Conservation (phyloP, 2,329 filamentous ascomycete genomes). For the Septoria petroselini region DNA sequence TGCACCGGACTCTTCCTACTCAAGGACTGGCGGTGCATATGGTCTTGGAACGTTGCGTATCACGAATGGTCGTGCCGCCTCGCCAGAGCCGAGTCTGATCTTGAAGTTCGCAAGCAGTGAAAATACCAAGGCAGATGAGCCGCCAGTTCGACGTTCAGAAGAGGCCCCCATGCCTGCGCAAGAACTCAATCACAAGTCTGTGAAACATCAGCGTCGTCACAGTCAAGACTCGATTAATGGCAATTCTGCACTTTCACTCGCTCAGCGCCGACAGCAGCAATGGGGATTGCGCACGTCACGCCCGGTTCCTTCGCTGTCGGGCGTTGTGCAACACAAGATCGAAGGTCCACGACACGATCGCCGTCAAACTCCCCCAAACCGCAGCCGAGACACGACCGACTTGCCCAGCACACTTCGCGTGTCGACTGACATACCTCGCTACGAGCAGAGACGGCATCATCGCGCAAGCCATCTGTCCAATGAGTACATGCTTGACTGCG, state of each 20-base stretch:
- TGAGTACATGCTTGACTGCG: constrained; percentile 29
- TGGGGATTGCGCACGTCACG: constrained; percentile 15
- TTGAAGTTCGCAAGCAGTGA: constrained; percentile 13
- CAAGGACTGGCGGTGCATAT: constrained; percentile 35
- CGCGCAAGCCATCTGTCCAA: constrained; percentile 28
- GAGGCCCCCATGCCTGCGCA: background rate
- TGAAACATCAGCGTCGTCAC: constrained; percentile 5
- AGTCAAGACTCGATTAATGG: constrained; percentile 4
- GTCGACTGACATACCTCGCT: constrained; percentile 19
- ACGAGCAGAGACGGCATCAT: constrained; percentile 27
- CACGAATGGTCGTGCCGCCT: constrained; percentile 46
- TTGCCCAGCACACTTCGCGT: background rate
- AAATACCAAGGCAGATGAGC: constrained; percentile 1
- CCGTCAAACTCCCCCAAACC: background rate
- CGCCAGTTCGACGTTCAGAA: background rate
- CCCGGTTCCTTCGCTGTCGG: constrained; percentile 1
- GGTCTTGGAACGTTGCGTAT: constrained; percentile 46
- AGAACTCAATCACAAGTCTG: background rate
- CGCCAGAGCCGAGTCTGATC: constrained; percentile 43
- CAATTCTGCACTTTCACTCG: background rate
- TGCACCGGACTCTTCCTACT: constrained; percentile 42
- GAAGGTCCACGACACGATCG: background rate
- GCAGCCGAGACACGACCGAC: constrained; percentile 7
- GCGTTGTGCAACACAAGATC: constrained; percentile 1
- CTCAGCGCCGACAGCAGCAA: constrained; percentile 15